A percentile compares a stretch with the other conserved stretches of the same genome.
phyloP scores from a whole-genome alignment of 306 rosid genomes.

The Albizia julibrissin region DNA sequence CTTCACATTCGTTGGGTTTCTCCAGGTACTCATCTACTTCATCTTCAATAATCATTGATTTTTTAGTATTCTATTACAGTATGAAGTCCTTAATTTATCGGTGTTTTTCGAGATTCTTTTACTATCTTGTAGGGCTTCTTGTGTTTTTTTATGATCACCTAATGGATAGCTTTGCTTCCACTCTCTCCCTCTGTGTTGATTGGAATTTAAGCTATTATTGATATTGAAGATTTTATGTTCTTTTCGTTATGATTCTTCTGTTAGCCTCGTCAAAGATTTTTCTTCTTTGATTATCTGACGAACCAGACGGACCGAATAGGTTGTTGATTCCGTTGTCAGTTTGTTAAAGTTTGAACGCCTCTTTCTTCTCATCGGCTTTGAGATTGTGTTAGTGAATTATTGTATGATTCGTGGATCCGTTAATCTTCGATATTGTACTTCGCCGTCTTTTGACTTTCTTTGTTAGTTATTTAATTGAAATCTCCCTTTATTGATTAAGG shows the following conservation, averaged over 20 bases:
- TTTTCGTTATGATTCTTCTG: not conserved
- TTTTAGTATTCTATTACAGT: constrained; percentile 22
- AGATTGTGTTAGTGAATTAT: not conserved
- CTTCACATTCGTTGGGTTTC: constrained; percentile 16
- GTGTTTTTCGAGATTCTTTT: constrained; percentile 31
- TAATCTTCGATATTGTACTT: not conserved
- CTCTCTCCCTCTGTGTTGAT: not conserved
- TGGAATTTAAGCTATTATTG: constrained; percentile 10
- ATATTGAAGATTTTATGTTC: constrained; percentile 1
- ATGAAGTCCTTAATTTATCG: constrained; percentile 17
- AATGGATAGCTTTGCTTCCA: constrained; percentile 26
- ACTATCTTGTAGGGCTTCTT: constrained; percentile 31
- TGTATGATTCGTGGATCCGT: not conserved
- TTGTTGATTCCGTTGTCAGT: constrained; percentile 3
- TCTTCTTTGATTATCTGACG: not conserved
- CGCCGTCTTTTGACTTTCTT: not conserved
- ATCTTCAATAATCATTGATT: constrained; percentile 28
- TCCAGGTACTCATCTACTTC: constrained; percentile 50
- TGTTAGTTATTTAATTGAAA: not conserved
- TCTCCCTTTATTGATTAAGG: not conserved
- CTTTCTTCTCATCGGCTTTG: constrained; percentile 18
- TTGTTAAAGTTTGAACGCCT: not conserved
- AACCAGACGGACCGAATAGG: constrained; percentile 13
- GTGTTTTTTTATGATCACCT: constrained; percentile 24
- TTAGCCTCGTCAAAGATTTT: not conserved